Conservation (phyloP, 176 grass and related monocot species). For the Poa pratensis region DNA sequence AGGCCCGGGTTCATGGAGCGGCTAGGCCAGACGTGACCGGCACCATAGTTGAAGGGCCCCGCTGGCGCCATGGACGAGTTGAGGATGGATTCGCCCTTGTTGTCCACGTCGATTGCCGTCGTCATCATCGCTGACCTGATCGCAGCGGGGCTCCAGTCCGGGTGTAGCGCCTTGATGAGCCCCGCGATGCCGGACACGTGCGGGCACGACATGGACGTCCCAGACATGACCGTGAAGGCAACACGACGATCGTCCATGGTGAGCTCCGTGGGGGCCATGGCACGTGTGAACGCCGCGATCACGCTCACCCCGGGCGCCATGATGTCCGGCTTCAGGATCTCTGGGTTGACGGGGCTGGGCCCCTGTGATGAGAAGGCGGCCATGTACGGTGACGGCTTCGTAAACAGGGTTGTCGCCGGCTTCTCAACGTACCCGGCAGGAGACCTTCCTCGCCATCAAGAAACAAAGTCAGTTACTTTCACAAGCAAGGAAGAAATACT, state of each 20-base stretch:
- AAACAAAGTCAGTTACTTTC: too few species aligned
- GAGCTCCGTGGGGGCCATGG: slow-evolving; percentile 48
- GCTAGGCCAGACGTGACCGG: slow-evolving; percentile 65
- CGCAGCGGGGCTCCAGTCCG: slow-evolving; percentile 69
- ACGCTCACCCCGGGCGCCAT: slow-evolving; percentile 70
- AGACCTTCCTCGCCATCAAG: slow-evolving; percentile 25
- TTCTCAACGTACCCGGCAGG: slow-evolving; percentile 53
- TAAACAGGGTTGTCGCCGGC: slow-evolving; percentile 47
- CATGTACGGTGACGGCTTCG: slow-evolving; percentile 79
- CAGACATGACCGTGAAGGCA: slow-evolving; percentile 56
- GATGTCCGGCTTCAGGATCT: slow-evolving; percentile 86
- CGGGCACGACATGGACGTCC: slow-evolving; percentile 90
- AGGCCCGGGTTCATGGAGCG: slow-evolving; percentile 65
- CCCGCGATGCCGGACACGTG: slow-evolving; percentile 68
- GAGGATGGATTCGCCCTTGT: slow-evolving; percentile 44
- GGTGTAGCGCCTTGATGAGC: slow-evolving; percentile 64
- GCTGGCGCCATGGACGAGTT: slow-evolving; percentile 52
- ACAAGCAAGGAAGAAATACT: too few species aligned
- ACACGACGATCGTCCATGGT: slow-evolving; percentile 53
- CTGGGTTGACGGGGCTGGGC: slow-evolving; percentile 59
- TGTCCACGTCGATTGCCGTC: slow-evolving; percentile 60
- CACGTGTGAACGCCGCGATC: slow-evolving; percentile 57
- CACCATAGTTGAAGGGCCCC: slow-evolving; percentile 62
- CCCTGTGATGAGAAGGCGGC: slow-evolving; percentile 80
- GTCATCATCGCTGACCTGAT: slow-evolving; percentile 84